Evolutionary conservation across 75 land plant genomes (phyloP).

Genomic region (Adiantum capillusveneris): DNA sequence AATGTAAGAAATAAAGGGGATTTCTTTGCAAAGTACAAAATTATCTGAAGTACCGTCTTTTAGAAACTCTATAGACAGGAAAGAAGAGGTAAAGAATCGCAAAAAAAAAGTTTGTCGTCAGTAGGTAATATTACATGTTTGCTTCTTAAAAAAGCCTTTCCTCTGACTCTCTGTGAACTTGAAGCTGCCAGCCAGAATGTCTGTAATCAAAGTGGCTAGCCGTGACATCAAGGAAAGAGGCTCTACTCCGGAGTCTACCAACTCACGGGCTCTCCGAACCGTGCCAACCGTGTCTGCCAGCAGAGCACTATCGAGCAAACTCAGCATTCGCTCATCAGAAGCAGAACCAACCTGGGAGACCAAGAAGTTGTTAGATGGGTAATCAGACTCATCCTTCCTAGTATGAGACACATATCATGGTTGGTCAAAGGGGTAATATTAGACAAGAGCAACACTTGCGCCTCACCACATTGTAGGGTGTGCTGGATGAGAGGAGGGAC

Average conservation of each 20-base stretch:
- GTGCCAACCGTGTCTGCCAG: constrained; percentile 25
- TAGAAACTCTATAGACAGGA: constrained; percentile 9
- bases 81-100: not conserved
- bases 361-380: too few species aligned
- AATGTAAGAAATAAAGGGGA: constrained; percentile 11
- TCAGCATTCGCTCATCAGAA: constrained; percentile 30
- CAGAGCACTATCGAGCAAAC: constrained; percentile 25
- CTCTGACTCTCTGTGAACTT: constrained; percentile 6
- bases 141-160: constrained; percentile 28
- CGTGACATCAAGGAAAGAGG: constrained; percentile 30
- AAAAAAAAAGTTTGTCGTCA: not conserved
- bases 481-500: not conserved
- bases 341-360: constrained; percentile 29
- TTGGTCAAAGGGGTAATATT: not conserved
- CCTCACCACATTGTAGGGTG: not conserved
- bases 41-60: too few species aligned
- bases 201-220: constrained; percentile 32
- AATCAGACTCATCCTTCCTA: not conserved
- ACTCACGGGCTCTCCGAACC: constrained; percentile 25
- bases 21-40: constrained; percentile 11
- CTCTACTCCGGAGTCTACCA: constrained; percentile 31
- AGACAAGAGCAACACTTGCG: not conserved
- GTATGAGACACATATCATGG: not conserved
- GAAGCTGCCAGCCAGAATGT: constrained; percentile 30
- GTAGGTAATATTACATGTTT: constrained; percentile 20